Evolutionary conservation across 2,329 filamentous ascomycete species (phyloP), one percentile per base, ranked within the genome.

Genomic region (Didymella glomerata): DNA sequence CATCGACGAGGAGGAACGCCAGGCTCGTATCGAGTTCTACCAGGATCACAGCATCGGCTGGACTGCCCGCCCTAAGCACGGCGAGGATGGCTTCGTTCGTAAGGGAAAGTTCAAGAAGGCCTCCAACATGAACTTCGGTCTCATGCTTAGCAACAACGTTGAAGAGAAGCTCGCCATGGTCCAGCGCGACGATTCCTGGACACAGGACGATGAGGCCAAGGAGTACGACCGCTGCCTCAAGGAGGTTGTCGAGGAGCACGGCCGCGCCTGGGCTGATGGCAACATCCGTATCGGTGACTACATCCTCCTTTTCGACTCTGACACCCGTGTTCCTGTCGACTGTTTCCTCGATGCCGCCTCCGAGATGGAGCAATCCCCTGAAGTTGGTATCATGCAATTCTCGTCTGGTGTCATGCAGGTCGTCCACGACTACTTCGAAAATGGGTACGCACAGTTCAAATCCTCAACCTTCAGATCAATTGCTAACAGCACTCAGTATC

Each of bases 211-310:
- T 28, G 68, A 70, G 49, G 66, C 62, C 18, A 48, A 49, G 25
- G 65, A 67, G 47, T 71, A 70, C 55, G 66, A 69, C 9, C 52
- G 56, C 25, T 67, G 64, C 34, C 59, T 93, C 40, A 85, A 86
- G 66, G 85, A 90, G 63, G 86, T 89, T n/a, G 82, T 93, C 27
- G 85, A 88, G 54, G 86, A 79, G 56, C 76, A 91, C 61, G 88
- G 88, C 36, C 85, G 88, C 27, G 90, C 89, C 18, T 91, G 88
- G 89, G 91, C 91, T 32, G 90, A 92, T 73, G 91, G 91, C 61
- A 92, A 95, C 76, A 89, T 95, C 67, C 90, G 91, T 54, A 82
- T 95, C 34, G 91, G 91, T 57, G 91, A 94, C 77, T 93, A 92
- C 75, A 90, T 93, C 61, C 79, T 90, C 42, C 79, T 92, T 58